A percentile compares a stretch with the other conserved stretches of the same genome.
Evolutionary conservation across 2,329 filamentous ascomycete species (phyloP).

Genomic region (Mollisia scopiformis): DNA sequence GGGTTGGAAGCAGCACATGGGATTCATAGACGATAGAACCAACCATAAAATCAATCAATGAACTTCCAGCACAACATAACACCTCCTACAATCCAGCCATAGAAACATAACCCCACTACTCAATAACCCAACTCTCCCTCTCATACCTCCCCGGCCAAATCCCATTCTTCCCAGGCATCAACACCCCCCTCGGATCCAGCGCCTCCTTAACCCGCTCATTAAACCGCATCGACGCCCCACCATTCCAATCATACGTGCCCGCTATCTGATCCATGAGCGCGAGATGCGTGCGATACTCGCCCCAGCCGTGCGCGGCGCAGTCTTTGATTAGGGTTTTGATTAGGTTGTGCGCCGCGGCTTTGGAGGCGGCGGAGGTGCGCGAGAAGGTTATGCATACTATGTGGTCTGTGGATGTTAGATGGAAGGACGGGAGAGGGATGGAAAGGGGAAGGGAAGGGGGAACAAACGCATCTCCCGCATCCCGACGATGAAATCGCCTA

Average conservation of each 20-base stretch:
- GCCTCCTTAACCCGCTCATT: slow-evolving; percentile 50
- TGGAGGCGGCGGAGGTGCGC: slow-evolving; percentile 42
- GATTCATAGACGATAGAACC: no score
- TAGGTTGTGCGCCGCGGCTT: slow-evolving; percentile 41
- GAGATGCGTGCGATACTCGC: slow-evolving; percentile 50
- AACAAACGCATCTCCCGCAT: slow-evolving; percentile 52
- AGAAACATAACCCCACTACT: no score
- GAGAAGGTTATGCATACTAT: slow-evolving; percentile 58
- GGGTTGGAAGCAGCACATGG: no score
- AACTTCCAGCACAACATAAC: no score
- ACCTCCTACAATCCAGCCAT: no score
- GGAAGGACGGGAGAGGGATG: not conserved
- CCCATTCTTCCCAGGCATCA: slow-evolving; percentile 49
- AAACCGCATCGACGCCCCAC: slow-evolving; percentile 44
- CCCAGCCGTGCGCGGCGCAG: slow-evolving; percentile 44
- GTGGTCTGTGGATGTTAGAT: not conserved
- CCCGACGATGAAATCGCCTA: slow-evolving; percentile 53
- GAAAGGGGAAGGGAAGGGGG: not conserved
- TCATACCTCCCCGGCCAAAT: slow-evolving; percentile 25
- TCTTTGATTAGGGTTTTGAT: slow-evolving; percentile 44
- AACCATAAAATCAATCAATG: no score
- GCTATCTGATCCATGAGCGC: slow-evolving; percentile 49
- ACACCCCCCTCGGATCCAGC: slow-evolving; percentile 49
- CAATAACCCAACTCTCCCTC: slow-evolving; percentile 14
- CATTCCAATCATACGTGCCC: slow-evolving; percentile 45